phyloP scores from a whole-genome alignment of 129 eudicot genomes.

The Arctium lappa region DNA sequence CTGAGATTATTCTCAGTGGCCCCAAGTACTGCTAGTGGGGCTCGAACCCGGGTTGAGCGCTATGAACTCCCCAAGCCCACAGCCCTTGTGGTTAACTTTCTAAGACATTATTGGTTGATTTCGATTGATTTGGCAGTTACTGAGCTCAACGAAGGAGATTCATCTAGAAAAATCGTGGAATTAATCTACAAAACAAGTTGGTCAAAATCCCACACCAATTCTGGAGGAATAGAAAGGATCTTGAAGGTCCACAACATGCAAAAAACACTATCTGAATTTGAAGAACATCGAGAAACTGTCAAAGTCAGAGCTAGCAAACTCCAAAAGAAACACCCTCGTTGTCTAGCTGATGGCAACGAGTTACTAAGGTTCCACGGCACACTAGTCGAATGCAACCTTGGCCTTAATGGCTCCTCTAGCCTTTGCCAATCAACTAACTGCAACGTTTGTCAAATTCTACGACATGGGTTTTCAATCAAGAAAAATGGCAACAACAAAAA shows the following conservation, averaged over 20 bases:
- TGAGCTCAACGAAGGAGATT: conserved; percentile 90
- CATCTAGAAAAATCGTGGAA: conserved; percentile 89
- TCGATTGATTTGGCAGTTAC: conserved; percentile 52
- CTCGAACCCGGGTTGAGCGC: no score
- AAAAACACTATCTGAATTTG: conserved; percentile 79
- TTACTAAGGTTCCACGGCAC: conserved; percentile 73
- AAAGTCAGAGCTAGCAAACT: conserved; percentile 83
- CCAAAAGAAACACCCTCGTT: conserved; percentile 79
- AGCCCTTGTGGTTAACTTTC: no score
- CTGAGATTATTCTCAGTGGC: no score
- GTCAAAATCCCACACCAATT: conserved; percentile 49
- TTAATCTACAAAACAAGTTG: conserved; percentile 79
- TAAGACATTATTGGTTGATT: neutral
- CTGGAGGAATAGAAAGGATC: conserved; percentile 75
- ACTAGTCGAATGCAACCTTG: conserved; percentile 63
- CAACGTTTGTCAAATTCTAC: conserved; percentile 60
- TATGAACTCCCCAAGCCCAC: no score
- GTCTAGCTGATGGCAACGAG: conserved; percentile 93
- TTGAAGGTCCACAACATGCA: conserved; percentile 96
- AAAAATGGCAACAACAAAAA: conserved; percentile 24
- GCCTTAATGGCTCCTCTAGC: conserved; percentile 65
- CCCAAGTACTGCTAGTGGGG: no score
- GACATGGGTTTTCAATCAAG: conserved; percentile 51
- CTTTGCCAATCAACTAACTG: conserved; percentile 66
- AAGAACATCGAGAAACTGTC: conserved; percentile 78